Base-by-base conservation (phyloP, 257 asterid genomes). In the Nicotiana otophora region DNA sequence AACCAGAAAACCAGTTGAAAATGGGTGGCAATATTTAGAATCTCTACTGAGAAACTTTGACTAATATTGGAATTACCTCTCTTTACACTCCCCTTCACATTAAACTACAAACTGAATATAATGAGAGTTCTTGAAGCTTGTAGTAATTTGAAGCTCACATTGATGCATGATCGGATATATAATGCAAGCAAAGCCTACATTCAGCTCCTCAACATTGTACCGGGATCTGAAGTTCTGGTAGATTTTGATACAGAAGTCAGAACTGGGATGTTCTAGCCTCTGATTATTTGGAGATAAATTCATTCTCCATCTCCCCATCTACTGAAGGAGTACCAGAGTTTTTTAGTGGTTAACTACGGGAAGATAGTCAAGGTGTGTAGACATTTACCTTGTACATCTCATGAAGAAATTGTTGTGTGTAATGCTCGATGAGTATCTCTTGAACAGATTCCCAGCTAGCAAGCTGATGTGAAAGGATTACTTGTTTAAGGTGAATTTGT, bases 391-490 rank as follows among this genome's bases (percentile, higher is more conserved):
- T 93, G 90, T 96, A 96, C 93, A 94, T 96, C 88, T 96, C 98
- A 80, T 94, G 98, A 80, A 96, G 90, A 88, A 93, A 93, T 81
- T 96, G 99, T 61, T 96, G 89, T 61, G 91, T 94, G 86, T 96
- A 96, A 86, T 96, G 98, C 87, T 90, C 90, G 76, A 89, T 88
- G 78, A 96, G 90, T 85, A 96, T 96, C 88, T 93, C 98, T 87
- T 90, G 93, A 84, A 94, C 84, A 86, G 99, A 94, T 84, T 91
- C 98, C 98, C 94, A 94, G 92, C 99, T 94, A 84, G 98, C 97
- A 82, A 96, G 90, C 87, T 96, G 98, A 86, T 96, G 98, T 28
- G 98, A 91, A 87, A 93, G 92, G 84, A 89, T 84, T 53, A 96
- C 85, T 81, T 90, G 97, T 80, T 89, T 96, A 89, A 96, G 94